phyloP scores from a whole-genome alignment of 2,329 filamentous ascomycete genomes.

The Stachybotrys chlorohalonatus region DNA sequence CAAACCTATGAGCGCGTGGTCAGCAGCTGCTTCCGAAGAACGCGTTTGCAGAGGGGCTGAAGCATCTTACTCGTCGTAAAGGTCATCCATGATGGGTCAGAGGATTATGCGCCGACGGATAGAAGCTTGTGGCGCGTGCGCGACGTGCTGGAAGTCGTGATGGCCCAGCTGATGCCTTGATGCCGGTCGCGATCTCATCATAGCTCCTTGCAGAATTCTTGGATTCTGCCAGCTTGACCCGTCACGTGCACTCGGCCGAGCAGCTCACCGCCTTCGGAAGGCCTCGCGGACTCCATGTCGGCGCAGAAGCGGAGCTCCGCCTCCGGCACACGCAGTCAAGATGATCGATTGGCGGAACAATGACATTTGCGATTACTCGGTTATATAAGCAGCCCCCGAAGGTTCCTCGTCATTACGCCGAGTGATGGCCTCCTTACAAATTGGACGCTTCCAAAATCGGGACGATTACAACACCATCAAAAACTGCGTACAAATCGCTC shows the following conservation, averaged over 20 bases:
- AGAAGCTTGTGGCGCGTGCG: neutral
- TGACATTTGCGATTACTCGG: too few species aligned
- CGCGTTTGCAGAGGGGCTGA: neutral
- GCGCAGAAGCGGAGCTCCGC: too few species aligned
- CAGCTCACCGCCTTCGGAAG: neutral
- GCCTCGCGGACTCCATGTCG: too few species aligned
- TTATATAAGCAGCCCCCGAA: too few species aligned
- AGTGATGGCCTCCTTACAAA: too few species aligned
- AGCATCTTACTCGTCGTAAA: conserved; percentile 77
- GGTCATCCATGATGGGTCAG: conserved; percentile 66
- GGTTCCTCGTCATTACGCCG: too few species aligned
- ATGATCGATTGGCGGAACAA: too few species aligned
- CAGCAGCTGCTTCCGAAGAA: conserved; percentile 10
- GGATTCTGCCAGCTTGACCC: neutral
- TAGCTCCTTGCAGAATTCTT: neutral
- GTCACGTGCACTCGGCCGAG: neutral
- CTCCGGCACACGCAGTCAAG: too few species aligned
- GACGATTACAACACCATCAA: too few species aligned
- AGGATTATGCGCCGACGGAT: neutral
- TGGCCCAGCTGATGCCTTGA: neutral
- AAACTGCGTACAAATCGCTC: too few species aligned
- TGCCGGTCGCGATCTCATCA: neutral
- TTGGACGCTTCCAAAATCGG: too few species aligned
- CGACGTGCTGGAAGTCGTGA: neutral
- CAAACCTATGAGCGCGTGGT: conserved; percentile 55